A percentile compares a stretch with the other conserved stretches of the same genome.
phyloP scores from a whole-genome alignment of 768 basidiomycete genomes.

The Podaxis pistillaris region DNA sequence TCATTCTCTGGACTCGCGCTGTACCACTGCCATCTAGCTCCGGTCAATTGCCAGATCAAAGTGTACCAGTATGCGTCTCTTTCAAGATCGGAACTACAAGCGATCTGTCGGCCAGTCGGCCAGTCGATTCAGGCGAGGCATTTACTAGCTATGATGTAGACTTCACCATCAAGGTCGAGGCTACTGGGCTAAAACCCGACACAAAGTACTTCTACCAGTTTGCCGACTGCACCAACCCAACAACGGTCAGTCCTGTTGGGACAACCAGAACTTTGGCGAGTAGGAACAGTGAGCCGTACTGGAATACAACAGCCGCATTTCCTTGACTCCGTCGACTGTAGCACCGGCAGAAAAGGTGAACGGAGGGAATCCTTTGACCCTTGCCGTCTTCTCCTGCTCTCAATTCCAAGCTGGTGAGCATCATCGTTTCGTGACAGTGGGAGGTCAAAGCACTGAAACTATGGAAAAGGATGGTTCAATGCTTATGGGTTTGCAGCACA shows the following conservation, averaged over 20 bases:
- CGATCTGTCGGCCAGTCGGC: constrained; percentile 30
- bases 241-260: constrained; percentile 44
- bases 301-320: neutral
- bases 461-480: constrained; percentile 50
- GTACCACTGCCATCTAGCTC: constrained; percentile 31
- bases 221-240: constrained; percentile 51
- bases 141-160: constrained; percentile 60
- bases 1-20: constrained; percentile 59
- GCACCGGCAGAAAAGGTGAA: constrained; percentile 47
- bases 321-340: constrained; percentile 17
- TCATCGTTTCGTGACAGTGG: neutral
- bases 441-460: neutral
- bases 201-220: constrained; percentile 56
- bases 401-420: constrained; percentile 47
- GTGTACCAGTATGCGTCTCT: constrained; percentile 50
- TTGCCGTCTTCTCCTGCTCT: constrained; percentile 60
- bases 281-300: constrained; percentile 36
- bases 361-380: constrained; percentile 45
- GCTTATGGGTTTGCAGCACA: constrained; percentile 56
- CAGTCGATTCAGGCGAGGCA: constrained; percentile 44
- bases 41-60: constrained; percentile 39
- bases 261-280: constrained; percentile 48
- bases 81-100: constrained; percentile 41
- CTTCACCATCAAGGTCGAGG: constrained; percentile 61
- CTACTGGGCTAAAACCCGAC: constrained; percentile 45